phyloP scores from a whole-genome alignment of 345 rosid species.

The Murraya paniculata region DNA sequence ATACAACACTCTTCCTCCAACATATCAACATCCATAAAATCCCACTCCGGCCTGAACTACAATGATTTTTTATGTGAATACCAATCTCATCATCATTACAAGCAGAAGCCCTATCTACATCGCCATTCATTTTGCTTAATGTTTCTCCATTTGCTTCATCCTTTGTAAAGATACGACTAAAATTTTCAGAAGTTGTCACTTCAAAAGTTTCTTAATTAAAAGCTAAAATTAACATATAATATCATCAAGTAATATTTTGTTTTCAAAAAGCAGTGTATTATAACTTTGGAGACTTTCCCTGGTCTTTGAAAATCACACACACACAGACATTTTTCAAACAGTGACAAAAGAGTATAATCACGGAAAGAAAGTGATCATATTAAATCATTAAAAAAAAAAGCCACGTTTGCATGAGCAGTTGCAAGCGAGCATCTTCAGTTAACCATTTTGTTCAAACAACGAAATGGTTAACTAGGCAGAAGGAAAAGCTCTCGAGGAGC shows the following conservation, averaged over 20 bases:
- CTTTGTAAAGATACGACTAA: slow-evolving; percentile 16
- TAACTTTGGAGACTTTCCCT: not conserved
- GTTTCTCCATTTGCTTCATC: slow-evolving; percentile 18
- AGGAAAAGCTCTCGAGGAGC: not conserved
- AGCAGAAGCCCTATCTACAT: not conserved
- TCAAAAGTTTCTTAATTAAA: not conserved
- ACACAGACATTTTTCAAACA: not conserved
- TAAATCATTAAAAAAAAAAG: not conserved
- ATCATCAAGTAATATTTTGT: too few relatives aligned
- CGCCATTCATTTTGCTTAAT: not conserved
- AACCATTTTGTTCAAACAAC: too few relatives aligned
- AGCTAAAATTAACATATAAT: not conserved
- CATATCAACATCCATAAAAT: slow-evolving; percentile 3
- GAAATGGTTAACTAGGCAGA: too few relatives aligned
- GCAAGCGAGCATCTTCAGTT: not conserved
- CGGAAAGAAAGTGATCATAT: not conserved
- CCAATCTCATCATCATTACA: not conserved
- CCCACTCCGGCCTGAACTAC: slow-evolving; percentile 2
- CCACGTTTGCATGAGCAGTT: not conserved
- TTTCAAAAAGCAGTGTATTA: too few relatives aligned
- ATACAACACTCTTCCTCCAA: slow-evolving; percentile 30
- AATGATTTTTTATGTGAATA: not conserved
- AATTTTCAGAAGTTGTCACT: not conserved
- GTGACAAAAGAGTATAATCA: not conserved
- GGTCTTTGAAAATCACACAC: too few relatives aligned